Percentiles rank a stretch among this genome's conserved stretches.
These are phyloP conservation scores for Backusella mclennaniae DNA, from an alignment of 192 early-diverging fungal genomes.

Conservation along the genomic window DNA sequence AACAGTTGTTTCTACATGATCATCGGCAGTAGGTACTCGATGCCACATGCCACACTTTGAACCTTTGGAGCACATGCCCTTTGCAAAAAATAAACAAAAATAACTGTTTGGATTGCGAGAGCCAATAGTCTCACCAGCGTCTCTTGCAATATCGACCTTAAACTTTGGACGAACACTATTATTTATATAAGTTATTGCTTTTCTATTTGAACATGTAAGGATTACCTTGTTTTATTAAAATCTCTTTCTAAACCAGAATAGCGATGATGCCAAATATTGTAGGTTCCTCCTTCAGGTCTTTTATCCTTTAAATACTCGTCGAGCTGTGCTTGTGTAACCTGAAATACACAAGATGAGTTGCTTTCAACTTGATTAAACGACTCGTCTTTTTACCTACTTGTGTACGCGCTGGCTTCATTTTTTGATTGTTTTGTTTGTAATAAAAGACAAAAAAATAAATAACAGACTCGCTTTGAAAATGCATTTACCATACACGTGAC, in stretches of 20 bases:
- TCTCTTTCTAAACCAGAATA: conserved; percentile 23
- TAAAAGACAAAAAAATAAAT: not conserved
- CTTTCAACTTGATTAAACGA: not conserved
- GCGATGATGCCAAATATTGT: conserved; percentile 60
- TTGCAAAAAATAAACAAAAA: conserved; percentile 86
- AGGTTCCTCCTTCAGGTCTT: conserved; percentile 44
- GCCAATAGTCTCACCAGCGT: conserved; percentile 69
- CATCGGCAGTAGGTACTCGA: conserved; percentile 44
- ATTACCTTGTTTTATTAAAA: conserved; percentile 52
- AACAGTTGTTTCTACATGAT: conserved; percentile 54
- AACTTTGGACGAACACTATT: conserved; percentile 56
- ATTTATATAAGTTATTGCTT: too few species aligned
- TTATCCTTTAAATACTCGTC: conserved; percentile 34
- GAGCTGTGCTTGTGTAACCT: conserved; percentile 29
- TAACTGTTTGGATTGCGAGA: conserved; percentile 57
- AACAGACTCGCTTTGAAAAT: not conserved
- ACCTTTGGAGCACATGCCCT: conserved; percentile 76
- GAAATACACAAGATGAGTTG: not conserved
- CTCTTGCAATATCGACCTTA: conserved; percentile 60
- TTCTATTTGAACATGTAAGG: too few species aligned
- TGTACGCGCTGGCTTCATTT: conserved; percentile 10
- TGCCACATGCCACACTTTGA: conserved; percentile 52
- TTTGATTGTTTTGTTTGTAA: not conserved
- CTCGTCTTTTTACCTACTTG: conserved; percentile 1
- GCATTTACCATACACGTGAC: not conserved